Conservation (phyloP, 2,329 filamentous ascomycete species). For the Penicillium sp. region DNA sequence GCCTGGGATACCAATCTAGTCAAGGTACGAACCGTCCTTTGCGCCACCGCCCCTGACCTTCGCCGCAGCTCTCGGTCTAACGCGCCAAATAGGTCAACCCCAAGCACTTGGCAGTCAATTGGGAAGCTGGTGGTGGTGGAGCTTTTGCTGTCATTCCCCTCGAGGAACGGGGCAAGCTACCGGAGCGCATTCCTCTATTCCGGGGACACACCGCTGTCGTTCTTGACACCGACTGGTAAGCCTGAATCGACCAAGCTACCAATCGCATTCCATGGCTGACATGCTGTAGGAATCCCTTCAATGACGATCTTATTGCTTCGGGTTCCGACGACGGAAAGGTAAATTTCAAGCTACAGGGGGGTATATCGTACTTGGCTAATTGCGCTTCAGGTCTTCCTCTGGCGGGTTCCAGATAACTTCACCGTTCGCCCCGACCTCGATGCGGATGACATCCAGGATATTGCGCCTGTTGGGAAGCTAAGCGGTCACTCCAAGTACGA, state of each 20-base stretch:
- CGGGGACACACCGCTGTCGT: conserved; percentile 94
- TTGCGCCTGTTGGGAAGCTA: conserved; percentile 77
- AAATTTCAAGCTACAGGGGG: conserved; percentile 14
- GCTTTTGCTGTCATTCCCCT: conserved; percentile 95
- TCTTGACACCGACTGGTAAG: conserved; percentile 93
- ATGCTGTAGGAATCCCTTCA: conserved; percentile 78
- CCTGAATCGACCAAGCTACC: conserved; percentile 7
- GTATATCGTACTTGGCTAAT: conserved; percentile 7
- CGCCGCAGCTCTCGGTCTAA: conserved; percentile 22
- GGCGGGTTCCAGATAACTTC: conserved; percentile 89
- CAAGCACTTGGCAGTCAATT: conserved; percentile 95
- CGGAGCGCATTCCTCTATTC: conserved; percentile 91
- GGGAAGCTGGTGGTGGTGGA: conserved; percentile 93
- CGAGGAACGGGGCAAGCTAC: conserved; percentile 83
- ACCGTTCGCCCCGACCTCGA: conserved; percentile 76
- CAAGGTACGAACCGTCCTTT: conserved; percentile 64
- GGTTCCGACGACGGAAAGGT: conserved; percentile 93
- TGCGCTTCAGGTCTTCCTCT: conserved; percentile 70
- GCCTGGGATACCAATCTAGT: conserved; percentile 98
- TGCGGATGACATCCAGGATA: conserved; percentile 73
- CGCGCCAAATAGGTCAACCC: conserved; percentile 72
- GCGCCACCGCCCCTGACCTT: conserved; percentile 30
- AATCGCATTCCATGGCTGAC: neutral
- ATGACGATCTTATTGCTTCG: conserved; percentile 88
- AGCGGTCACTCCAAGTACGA: conserved; percentile 79